Conservation (phyloP, 345 rosid genomes). For the Microcos paniculata region DNA sequence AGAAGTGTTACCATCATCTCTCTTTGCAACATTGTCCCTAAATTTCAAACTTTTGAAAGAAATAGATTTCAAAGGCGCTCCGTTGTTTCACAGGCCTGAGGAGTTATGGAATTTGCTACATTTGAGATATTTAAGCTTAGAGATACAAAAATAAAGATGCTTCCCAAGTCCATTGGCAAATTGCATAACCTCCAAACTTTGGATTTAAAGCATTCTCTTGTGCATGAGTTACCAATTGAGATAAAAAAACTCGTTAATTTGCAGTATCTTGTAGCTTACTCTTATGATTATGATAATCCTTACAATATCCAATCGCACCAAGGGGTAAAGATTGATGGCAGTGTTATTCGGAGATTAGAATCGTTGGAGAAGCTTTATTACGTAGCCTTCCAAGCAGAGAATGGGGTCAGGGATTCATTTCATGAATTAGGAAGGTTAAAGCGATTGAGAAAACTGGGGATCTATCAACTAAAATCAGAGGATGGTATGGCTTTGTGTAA, state of each 20-base stretch:
- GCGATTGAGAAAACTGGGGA: slow-evolving; percentile 15
- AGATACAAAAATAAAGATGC: too few species aligned
- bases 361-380: too few species aligned
- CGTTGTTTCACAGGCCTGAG: too few species aligned
- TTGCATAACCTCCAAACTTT: slow-evolving; percentile 9
- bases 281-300: background rate
- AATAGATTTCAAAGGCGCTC: too few species aligned
- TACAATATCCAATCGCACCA: background rate
- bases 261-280: background rate
- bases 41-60: too few species aligned
- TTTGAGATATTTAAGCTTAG: slow-evolving; percentile 23
- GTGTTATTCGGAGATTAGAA: too few species aligned
- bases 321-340: too few species aligned
- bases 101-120: too few species aligned
- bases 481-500: slow-evolving; percentile 9
- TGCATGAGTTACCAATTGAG: background rate
- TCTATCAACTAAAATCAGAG: background rate
- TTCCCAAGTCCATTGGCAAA: slow-evolving; percentile 25
- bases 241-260: too few species aligned
- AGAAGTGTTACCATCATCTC: too few species aligned
- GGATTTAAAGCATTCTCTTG: background rate
- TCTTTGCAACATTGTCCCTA: too few species aligned
- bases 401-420: background rate
- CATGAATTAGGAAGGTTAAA: background rate
- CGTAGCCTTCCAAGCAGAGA: too few species aligned